phyloP scores from a whole-genome alignment of 495 filamentous ascomycete species.

The Umbilicaria muhlenbergii region DNA sequence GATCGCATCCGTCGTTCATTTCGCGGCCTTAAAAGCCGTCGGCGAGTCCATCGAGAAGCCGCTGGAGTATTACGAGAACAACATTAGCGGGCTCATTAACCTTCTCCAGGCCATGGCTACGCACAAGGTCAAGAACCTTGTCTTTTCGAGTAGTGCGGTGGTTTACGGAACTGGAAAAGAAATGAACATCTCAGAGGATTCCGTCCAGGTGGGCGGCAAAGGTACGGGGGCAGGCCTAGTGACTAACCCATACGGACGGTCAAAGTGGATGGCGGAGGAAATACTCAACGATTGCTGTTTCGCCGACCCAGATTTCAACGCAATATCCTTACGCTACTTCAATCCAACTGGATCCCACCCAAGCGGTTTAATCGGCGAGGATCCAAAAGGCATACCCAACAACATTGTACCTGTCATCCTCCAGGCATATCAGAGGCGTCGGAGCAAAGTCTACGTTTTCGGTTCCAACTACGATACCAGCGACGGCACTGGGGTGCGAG shows the following conservation, averaged over 20 bases:
- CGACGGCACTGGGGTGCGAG: conserved; percentile 43
- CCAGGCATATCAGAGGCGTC: conserved; percentile 27
- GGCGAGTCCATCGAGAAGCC: conserved; percentile 36
- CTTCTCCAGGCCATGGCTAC: conserved; percentile 37
- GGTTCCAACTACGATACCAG: conserved; percentile 48
- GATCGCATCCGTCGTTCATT: conserved; percentile 48
- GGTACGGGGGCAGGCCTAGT: conserved; percentile 21
- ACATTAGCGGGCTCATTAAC: conserved; percentile 46
- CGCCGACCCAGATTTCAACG: conserved; percentile 42
- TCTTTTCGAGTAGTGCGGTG: conserved; percentile 51
- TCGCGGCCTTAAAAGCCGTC: conserved; percentile 45
- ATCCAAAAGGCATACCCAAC: conserved; percentile 42
- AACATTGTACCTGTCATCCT: conserved; percentile 49
- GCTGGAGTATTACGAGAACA: conserved; percentile 49
- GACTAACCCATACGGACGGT: conserved; percentile 49
- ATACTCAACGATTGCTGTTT: conserved; percentile 46
- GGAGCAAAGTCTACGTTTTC: conserved; percentile 35
- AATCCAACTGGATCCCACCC: conserved; percentile 53
- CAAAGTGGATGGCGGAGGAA: conserved; percentile 50
- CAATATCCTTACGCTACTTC: conserved; percentile 50
- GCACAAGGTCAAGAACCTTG: conserved; percentile 47
- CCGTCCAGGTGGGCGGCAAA: conserved; percentile 26
- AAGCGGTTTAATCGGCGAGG: conserved; percentile 48
- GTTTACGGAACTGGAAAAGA: conserved; percentile 39
- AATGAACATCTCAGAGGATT: conserved; percentile 16